Evolutionary conservation across 768 basidiomycete genomes (phyloP).

Genomic region (Pleurotus tuoliensis): DNA sequence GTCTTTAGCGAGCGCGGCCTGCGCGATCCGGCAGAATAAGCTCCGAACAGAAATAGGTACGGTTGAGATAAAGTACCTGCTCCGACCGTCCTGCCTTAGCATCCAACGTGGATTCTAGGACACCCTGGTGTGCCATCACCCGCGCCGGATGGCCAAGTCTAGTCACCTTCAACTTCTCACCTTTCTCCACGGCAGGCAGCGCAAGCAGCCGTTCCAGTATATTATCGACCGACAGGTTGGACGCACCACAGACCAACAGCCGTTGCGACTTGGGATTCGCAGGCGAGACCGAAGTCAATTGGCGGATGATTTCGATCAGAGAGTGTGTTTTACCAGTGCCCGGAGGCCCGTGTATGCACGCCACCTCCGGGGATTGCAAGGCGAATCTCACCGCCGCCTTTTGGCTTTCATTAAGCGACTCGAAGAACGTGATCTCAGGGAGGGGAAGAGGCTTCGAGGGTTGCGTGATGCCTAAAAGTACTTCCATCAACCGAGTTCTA

Average conservation of each 20-base stretch:
- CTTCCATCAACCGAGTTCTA: slow-evolving; percentile 51
- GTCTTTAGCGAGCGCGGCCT: slow-evolving; percentile 84
- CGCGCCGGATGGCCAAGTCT: slow-evolving; percentile 96
- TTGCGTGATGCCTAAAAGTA: slow-evolving; percentile 64
- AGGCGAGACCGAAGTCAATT: slow-evolving; percentile 52
- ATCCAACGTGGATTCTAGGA: slow-evolving; percentile 69
- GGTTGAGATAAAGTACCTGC: slow-evolving; percentile 37
- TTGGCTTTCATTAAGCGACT: slow-evolving; percentile 78
- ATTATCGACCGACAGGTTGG: slow-evolving; percentile 94
- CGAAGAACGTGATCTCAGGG: slow-evolving; percentile 59
- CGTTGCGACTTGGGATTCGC: slow-evolving; percentile 50
- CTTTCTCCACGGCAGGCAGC: slow-evolving; percentile 48
- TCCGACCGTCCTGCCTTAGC: slow-evolving; percentile 68
- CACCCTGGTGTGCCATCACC: slow-evolving; percentile 63
- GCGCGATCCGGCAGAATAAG: no score
- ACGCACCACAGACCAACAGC: slow-evolving; percentile 88
- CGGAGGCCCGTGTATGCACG: slow-evolving; percentile 97
- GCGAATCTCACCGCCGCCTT: slow-evolving; percentile 79
- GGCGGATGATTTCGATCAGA: slow-evolving; percentile 88
- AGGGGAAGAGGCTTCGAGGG: slow-evolving; percentile 37
- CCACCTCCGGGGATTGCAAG: slow-evolving; percentile 76
- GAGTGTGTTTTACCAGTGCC: slow-evolving; percentile 98
- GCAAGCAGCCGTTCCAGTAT: slow-evolving; percentile 81
- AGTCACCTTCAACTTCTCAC: slow-evolving; percentile 58
- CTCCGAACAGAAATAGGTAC: no score